Conservation (phyloP, 2,329 filamentous ascomycete genomes). For the Magnaporthiopsis rhizophila region DNA sequence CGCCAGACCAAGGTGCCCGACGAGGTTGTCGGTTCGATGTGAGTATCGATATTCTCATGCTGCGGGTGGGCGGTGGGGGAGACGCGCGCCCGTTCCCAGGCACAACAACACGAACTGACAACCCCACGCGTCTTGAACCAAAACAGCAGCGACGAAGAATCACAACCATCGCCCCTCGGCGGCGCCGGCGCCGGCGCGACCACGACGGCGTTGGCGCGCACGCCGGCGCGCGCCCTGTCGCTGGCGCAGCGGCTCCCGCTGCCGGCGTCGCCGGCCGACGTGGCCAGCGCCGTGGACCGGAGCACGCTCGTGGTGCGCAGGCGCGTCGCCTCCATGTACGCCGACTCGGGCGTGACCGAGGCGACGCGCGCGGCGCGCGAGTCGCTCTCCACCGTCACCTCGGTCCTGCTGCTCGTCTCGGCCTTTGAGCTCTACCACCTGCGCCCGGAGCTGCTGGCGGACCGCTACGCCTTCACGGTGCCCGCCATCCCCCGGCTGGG, state of each 20-base stretch:
- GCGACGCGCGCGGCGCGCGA: slow-evolving; percentile 59
- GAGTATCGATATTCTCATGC: slow-evolving; percentile 19
- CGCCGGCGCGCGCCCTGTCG: slow-evolving; percentile 43
- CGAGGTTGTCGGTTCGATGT: slow-evolving; percentile 35
- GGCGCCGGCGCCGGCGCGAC: slow-evolving; percentile 25
- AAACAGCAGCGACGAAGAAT: background rate
- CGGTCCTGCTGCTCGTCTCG: slow-evolving; percentile 61
- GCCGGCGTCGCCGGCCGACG: slow-evolving; percentile 70
- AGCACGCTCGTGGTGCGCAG: slow-evolving; percentile 58
- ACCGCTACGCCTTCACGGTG: slow-evolving; percentile 64
- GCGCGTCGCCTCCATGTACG: slow-evolving; percentile 56
- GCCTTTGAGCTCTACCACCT: slow-evolving; percentile 64
- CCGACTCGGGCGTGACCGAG: slow-evolving; percentile 59
- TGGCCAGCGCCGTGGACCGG: slow-evolving; percentile 69
- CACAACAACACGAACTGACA: no score
- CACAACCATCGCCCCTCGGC: slow-evolving; percentile 14
- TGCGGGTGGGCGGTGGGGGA: no score
- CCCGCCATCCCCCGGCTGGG: slow-evolving; percentile 51
- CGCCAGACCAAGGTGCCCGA: slow-evolving; percentile 36
- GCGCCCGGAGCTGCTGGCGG: slow-evolving; percentile 61
- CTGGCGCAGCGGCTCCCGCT: slow-evolving; percentile 59
- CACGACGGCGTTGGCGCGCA: slow-evolving; percentile 35
- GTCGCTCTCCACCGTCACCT: slow-evolving; percentile 61
- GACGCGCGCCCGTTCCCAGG: no score
- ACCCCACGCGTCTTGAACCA: background rate